A percentile compares a stretch with the other conserved stretches of the same genome.
Evolutionary conservation across 2,329 filamentous ascomycete species (phyloP).

Genomic region (Teratosphaeria zuluensis): DNA sequence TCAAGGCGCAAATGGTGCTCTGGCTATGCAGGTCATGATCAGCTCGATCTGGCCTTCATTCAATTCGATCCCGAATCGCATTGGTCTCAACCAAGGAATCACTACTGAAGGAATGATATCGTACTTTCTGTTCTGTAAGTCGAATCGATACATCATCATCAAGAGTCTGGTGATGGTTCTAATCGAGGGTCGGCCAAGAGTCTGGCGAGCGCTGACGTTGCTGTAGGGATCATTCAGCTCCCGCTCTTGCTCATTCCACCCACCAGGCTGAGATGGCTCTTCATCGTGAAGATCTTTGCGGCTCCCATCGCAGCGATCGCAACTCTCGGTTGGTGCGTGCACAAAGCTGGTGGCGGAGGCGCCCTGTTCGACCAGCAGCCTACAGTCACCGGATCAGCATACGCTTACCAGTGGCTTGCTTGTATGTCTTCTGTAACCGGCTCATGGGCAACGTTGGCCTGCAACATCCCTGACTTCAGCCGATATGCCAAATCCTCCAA

Average conservation of each 20-base stretch:
- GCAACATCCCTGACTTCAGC: slow-evolving; percentile 14
- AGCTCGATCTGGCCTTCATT: slow-evolving; percentile 31
- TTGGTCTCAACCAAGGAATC: slow-evolving; percentile 18
- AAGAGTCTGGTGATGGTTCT: too few relatives aligned
- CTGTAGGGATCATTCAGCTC: slow-evolving; percentile 1
- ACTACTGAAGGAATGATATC: slow-evolving; percentile 1
- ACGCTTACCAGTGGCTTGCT: slow-evolving; percentile 30
- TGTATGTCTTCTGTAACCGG: slow-evolving; percentile 41
- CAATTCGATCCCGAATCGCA: slow-evolving; percentile 26
- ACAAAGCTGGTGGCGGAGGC: slow-evolving; percentile 12
- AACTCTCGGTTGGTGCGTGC: slow-evolving; percentile 18
- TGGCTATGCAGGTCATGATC: slow-evolving; percentile 14
- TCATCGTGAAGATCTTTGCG: slow-evolving; percentile 31
- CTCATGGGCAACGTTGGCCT: slow-evolving; percentile 42
- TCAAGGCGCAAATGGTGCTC: slow-evolving; percentile 11
- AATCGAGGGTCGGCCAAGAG: too few relatives aligned
- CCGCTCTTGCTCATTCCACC: slow-evolving; percentile 21
- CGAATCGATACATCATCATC: too few relatives aligned
- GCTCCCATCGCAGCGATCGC: slow-evolving; percentile 21
- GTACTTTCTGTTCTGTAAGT: slow-evolving; percentile 1
- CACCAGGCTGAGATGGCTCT: slow-evolving; percentile 15
- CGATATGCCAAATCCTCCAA: slow-evolving; percentile 1
- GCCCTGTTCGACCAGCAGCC: slow-evolving; percentile 15
- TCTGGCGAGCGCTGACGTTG: not conserved
- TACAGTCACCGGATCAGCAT: slow-evolving; percentile 31